Conservation (phyloP, 768 basidiomycete species). For the Trametes gibbosa region DNA sequence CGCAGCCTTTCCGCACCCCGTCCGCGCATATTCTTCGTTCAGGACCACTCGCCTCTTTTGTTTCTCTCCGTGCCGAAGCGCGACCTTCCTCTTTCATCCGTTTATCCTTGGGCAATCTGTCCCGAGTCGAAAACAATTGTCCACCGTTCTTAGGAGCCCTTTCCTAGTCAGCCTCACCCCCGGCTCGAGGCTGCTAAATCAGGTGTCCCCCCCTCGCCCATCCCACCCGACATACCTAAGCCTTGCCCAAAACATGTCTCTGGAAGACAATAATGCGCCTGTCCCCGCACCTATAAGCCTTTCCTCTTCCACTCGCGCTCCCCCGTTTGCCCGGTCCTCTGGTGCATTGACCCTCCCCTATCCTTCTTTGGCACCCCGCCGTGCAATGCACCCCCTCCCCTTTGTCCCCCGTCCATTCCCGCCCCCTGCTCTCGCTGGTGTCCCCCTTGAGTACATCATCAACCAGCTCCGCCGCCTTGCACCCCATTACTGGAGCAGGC, state of each 20-base stretch:
- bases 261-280: conserved; percentile 25
- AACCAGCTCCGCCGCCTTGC: conserved; percentile 67
- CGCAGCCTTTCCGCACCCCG: not conserved
- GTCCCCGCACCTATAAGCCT: conserved; percentile 19
- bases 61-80: conserved; percentile 1
- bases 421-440: conserved; percentile 56
- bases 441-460: conserved; percentile 72
- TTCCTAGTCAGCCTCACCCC: conserved; percentile 19
- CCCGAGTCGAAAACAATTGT: conserved; percentile 17
- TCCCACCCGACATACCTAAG: conserved; percentile 8
- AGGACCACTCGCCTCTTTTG: not conserved
- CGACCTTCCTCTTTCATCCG: conserved; percentile 7
- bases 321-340: conserved; percentile 18
- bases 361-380: conserved; percentile 19
- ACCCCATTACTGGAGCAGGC: conserved; percentile 68
- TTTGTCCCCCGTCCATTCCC: conserved; percentile 62
- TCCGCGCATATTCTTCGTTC: conserved; percentile 9
- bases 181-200: conserved; percentile 23
- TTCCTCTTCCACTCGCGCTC: conserved; percentile 5
- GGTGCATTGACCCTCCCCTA: conserved; percentile 14
- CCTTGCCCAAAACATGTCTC: conserved; percentile 24
- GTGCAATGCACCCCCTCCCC: conserved; percentile 31
- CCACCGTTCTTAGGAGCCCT: conserved; percentile 9
- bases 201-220: conserved; percentile 9
- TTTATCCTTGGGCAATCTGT: conserved; percentile 7